Conservation (phyloP, 371 early-diverging fungal species). For the Capniomyces stellatus region DNA sequence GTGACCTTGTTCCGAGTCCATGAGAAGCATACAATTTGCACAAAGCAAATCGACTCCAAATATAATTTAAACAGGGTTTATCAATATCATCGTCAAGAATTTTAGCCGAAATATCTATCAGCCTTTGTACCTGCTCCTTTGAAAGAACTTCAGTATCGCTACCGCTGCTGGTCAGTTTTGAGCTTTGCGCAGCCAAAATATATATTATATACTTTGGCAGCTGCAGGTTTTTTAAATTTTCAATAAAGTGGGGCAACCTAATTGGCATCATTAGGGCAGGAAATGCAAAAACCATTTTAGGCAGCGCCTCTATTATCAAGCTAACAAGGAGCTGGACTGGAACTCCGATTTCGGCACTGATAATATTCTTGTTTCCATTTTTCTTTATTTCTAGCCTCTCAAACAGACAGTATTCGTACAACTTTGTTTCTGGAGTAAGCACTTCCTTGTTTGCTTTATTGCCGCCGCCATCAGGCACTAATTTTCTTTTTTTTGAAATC, state of each 20-base stretch:
- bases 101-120: neutral
- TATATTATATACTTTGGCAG: neutral
- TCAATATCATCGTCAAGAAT: neutral
- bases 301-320: neutral
- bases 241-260: neutral
- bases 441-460: no score
- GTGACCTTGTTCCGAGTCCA: neutral
- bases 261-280: constrained; percentile 2
- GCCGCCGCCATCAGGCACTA: no score
- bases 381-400: no score
- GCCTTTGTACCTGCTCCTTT: neutral
- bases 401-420: no score
- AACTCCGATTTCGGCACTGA: no score
- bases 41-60: neutral
- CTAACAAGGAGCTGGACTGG: no score
- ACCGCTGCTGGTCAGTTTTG: neutral
- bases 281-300: neutral
- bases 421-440: no score
- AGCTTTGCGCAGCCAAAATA: neutral
- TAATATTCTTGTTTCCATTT: no score
- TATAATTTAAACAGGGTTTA: neutral
- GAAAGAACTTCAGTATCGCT: neutral
- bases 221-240: neutral
- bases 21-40: neutral
- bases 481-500: no score